Evolutionary conservation across 129 eudicot species (phyloP), one percentile per base, ranked within the genome.

Genomic region (Chrysanthemum seticuspe): DNA sequence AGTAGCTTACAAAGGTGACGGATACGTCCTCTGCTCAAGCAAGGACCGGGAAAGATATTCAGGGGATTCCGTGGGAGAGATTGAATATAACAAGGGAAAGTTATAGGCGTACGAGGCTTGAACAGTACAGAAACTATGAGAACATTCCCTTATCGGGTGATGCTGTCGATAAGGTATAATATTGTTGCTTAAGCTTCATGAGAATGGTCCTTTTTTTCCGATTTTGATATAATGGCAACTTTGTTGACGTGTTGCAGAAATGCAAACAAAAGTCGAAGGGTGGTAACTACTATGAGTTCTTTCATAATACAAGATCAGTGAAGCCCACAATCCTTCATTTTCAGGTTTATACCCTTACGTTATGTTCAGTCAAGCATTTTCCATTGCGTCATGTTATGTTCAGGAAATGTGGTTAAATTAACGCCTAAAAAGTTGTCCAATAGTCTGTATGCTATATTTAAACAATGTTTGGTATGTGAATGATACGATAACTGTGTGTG

Each of bases 311-410:
- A 8, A 85, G 97, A 87, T 65, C 86, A 8, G 95, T 91, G 73
- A 91, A 91, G 76, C 83, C 97, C 16, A 91, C 97, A 47, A 91
- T 91, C 73, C 87, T 91, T 56, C 97, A 91, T 86, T 91, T 91
- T 75, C 97, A 91, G 89, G 97, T 87, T 40, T 48, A 59, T 25
- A 40, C 10, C 47, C 10, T 40, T 40, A 6, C 47, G 10, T 7
- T 40, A 40, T 40, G 10, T 40, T 40, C 47, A 6, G 10, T 40
- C 47, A 40, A 40, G 47, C 47, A 40, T 7, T 40, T 40, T 36
- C 44, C 44, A 36, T 36, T 36, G 1, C 1, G 44, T 36, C 8
- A 36, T 36, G 44, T 36, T 36, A 36, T 36, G 44, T 36, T 36
- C 44, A 36, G 8, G 44, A 36, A 36, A 11, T 62, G 2, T 19